phyloP scores from a whole-genome alignment of 495 filamentous ascomycete genomes.

The Sabuloglossum arenarium region DNA sequence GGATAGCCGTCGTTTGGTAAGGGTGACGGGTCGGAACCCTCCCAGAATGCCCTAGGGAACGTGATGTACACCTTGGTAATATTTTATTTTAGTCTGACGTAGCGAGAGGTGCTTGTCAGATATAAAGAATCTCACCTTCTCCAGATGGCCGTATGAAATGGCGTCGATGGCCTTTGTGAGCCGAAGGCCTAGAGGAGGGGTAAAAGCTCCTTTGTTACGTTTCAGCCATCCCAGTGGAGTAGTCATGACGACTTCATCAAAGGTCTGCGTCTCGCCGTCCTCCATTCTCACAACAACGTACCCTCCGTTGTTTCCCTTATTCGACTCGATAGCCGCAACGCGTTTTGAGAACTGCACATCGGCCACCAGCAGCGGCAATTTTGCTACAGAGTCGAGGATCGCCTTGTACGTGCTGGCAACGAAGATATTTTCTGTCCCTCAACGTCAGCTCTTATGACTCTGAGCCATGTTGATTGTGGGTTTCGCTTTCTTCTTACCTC shows the following conservation, averaged over 20 bases:
- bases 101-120: neutral
- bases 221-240: constrained; percentile 81
- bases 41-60: constrained; percentile 57
- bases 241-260: constrained; percentile 77
- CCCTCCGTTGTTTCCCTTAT: constrained; percentile 15
- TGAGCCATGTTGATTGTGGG: neutral
- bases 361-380: constrained; percentile 36
- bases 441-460: neutral
- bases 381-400: constrained; percentile 48
- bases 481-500: constrained; percentile 31
- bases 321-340: constrained; percentile 26
- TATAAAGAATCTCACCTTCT: constrained; percentile 35
- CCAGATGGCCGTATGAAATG: constrained; percentile 72
- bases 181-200: constrained; percentile 42
- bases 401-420: constrained; percentile 68
- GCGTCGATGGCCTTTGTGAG: constrained; percentile 49
- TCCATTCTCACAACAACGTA: constrained; percentile 32
- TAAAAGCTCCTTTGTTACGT: constrained; percentile 45
- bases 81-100: neutral
- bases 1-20: neutral
- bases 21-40: constrained; percentile 8
- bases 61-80: constrained; percentile 49
- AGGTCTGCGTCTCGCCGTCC: constrained; percentile 29
- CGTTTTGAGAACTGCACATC: constrained; percentile 39
- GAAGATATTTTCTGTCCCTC: constrained; percentile 55